Evolutionary conservation across 345 rosid species (phyloP).

Genomic region (Barbarea vulgaris): DNA sequence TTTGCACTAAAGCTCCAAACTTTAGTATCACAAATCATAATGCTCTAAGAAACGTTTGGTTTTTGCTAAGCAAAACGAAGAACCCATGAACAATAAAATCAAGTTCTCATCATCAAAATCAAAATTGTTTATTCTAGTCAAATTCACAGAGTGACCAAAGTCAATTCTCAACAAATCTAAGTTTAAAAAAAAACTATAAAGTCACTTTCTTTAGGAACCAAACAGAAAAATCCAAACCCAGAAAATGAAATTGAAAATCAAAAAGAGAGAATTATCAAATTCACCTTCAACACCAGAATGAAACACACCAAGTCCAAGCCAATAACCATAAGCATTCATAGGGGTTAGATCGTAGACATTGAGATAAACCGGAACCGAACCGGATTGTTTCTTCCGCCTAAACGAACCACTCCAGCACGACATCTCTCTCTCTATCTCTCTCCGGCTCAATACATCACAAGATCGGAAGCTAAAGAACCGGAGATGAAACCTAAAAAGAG

Average conservation of each 20-base stretch:
- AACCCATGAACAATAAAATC: not conserved
- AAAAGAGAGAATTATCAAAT: not conserved
- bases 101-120: not conserved
- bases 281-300: slow-evolving; percentile 98
- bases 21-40: not conserved
- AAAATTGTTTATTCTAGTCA: not conserved
- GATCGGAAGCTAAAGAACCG: slow-evolving; percentile 16
- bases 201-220: slow-evolving; percentile 28
- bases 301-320: slow-evolving; percentile 95
- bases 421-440: slow-evolving; percentile 59
- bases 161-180: slow-evolving; percentile 15
- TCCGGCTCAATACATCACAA: slow-evolving; percentile 21
- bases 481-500: slow-evolving; percentile 4
- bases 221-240: slow-evolving; percentile 17
- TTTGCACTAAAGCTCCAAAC: not conserved
- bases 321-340: slow-evolving; percentile 90
- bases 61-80: not conserved
- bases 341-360: slow-evolving; percentile 96
- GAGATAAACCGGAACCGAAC: slow-evolving; percentile 80
- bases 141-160: slow-evolving; percentile 1
- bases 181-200: not conserved
- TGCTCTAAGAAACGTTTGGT: not conserved
- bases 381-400: slow-evolving; percentile 63
- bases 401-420: slow-evolving; percentile 54
- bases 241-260: not conserved